Evolutionary conservation across 1,284 basidiomycete species (phyloP), one percentile per base, ranked within the genome.

Genomic region (Taiwanofungus camphoratus): DNA sequence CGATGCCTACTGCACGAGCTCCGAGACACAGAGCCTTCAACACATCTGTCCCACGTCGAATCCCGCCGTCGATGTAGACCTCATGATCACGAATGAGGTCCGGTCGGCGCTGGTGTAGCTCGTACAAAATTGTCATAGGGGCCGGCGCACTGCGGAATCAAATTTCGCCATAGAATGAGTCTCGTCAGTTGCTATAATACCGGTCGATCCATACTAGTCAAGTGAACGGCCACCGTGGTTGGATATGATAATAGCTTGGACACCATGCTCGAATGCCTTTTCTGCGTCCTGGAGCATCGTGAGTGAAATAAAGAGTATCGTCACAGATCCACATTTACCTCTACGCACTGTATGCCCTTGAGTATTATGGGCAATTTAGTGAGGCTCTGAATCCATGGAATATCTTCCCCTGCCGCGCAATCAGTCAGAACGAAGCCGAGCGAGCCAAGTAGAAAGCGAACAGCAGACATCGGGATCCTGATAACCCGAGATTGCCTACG

Each of bases 181-280:
- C 4, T 24, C n/a, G 22, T 6, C 18, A 37, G 24, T 12, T 16
- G 32, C 9, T 18, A 21, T n/a, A n/a, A n/a, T 9, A 16, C 35
- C 8, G 5, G 8, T 13, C 19, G 22, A 33, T 36, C 60, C 76
- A 59, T 59, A 87, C 85, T 77, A 88, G 49, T 88, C 85, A 34
- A 94, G 68, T 65, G 95, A 90, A 32, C 92, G 79, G 36, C 82
- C 92, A 47, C 91, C 91, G 55, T 95, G 92, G 56, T 96, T 96
- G 5, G 88, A 90, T 15, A 92, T 64, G 21, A 96, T 73, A 43
- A 97, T 87, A 4, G 90, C 93, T 48, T 90, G 83, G 20, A 87
- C 79, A 4, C 92, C 90, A 11, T 79, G 78, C 57, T 96, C 87
- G 16, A 78, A 83, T 15, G 94, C 94, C 44, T 91, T 72, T 5